These are phyloP conservation scores for Cryptococcus deneoformans DNA, from an alignment of 1,284 basidiomycete species.

Conservation along the genomic window DNA sequence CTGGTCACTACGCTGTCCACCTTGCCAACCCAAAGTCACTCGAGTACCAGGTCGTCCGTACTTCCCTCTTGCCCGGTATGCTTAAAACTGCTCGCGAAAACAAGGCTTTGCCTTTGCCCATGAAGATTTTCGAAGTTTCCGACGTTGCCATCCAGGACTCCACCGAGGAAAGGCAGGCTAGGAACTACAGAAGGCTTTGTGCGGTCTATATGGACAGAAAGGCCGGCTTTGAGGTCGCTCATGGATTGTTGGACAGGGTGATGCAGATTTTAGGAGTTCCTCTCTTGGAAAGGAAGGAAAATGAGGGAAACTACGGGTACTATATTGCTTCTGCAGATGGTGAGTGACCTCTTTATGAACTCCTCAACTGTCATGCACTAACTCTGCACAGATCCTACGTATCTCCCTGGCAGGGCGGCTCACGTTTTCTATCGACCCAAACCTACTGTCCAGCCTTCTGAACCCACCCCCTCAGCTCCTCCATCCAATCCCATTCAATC, in stretches of 20 bases:
- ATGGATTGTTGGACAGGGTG: conserved; percentile 87
- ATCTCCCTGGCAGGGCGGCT: conserved; percentile 92
- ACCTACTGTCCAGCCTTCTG: conserved; percentile 43
- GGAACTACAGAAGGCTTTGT: conserved; percentile 81
- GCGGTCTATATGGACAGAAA: conserved; percentile 95
- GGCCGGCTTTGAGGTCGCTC: conserved; percentile 95
- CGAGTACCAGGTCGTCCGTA: conserved; percentile 97
- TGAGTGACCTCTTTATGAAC: conserved; percentile 47
- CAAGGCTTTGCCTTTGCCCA: conserved; percentile 84
- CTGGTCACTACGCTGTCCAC: conserved; percentile 75
- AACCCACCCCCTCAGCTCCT: conserved; percentile 23
- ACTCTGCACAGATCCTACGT: conserved; percentile 67
- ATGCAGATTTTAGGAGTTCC: conserved; percentile 95
- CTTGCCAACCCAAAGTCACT: conserved; percentile 97
- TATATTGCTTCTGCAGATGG: conserved; percentile 84
- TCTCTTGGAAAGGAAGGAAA: conserved; percentile 62
- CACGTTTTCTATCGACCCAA: conserved; percentile 78
- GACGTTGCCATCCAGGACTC: conserved; percentile 90
- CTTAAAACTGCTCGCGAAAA: conserved; percentile 98
- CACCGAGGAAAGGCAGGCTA: conserved; percentile 72
- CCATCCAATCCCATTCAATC: conserved; percentile 39
- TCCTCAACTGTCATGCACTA: background rate
- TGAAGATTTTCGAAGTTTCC: conserved; percentile 90
- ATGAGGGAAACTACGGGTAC: conserved; percentile 69
- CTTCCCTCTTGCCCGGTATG: conserved; percentile 89